Base-by-base conservation (phyloP, 768 basidiomycete species). In the Tricholoma hemisulphureum region DNA sequence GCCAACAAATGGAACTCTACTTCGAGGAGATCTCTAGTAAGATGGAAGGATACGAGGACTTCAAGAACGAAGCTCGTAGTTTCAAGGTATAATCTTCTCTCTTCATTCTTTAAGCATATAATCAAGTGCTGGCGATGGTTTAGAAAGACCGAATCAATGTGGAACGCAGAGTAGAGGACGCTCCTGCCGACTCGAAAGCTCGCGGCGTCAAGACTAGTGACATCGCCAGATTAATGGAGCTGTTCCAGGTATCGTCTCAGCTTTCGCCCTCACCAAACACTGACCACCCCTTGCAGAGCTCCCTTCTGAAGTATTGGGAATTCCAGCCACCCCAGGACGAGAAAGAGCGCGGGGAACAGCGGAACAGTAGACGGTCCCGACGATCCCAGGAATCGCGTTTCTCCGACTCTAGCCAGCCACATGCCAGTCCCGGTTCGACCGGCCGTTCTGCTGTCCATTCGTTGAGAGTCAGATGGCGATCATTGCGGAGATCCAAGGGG, bases 1-100 rank as follows among this genome's bases (percentile, higher is more conserved):
- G 87, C 61, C 82, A 83, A 41, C 90, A 91, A 68, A 89, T 93
- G 85, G 89, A 92, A 62, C 82, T 83, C 29, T 93, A 87, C 66
- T 93, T 92, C 58, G 84, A 85, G 63, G 79, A 78, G 46, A 79
- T 93, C 16, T 80, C 85, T 1, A 76, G 74, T 13, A 73, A 73
- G 49, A 74, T 81, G 67, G 78, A 80, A 18, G 91, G 91, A 0
- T 87, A 86, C 58, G 81, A 86, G 23, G 84, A 81, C 18, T 92
- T 92, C 60, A 84, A 86, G 71, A 88, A 76, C 67, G 90, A 91
- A 61, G 84, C 83, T 0, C 88, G 83, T 83, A 80, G 82, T 29
- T 93, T 93, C 81, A 93, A 89, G 80, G 90, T 88, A 53, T 52
- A 65, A 51, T 2, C 55, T 43, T 51, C 58, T 57, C 31, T 3